Evolutionary conservation across 108 stramenopile species (phyloP).

Genomic region (Cyclotella sp.): DNA sequence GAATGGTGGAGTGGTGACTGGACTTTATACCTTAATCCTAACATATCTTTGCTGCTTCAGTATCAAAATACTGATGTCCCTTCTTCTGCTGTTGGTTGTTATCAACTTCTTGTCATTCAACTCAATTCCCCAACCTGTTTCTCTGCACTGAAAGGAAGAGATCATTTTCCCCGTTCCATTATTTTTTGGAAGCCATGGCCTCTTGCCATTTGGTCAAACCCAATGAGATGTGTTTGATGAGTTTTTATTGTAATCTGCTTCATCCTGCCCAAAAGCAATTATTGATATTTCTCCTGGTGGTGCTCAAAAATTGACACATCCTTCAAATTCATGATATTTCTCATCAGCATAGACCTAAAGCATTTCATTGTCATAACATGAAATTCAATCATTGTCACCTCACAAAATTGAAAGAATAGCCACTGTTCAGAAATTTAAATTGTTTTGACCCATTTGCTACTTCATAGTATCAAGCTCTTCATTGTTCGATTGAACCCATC

Average conservation of each 20-base stretch:
- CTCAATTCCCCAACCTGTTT: background rate
- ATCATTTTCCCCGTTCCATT: background rate
- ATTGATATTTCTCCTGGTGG: background rate
- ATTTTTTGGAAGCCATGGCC: too few relatives aligned
- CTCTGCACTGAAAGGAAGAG: background rate
- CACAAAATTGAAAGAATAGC: too few relatives aligned
- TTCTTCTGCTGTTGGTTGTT: background rate
- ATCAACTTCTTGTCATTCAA: background rate
- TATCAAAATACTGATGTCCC: background rate
- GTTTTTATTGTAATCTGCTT: background rate
- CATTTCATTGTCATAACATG: background rate
- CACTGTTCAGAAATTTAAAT: too few relatives aligned
- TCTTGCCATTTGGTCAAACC: too few relatives aligned
- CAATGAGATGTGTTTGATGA: background rate
- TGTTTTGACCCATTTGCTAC: too few relatives aligned
- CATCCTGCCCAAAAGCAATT: background rate
- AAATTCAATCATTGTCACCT: background rate
- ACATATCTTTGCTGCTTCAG: background rate
- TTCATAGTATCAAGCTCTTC: too few relatives aligned
- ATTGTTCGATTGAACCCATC: too few relatives aligned
- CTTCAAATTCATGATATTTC: background rate
- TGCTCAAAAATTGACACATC: background rate
- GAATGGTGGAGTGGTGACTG: background rate
- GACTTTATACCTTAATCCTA: background rate
- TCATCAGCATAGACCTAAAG: background rate